Conservation (phyloP, 1,284 basidiomycete species). For the Vanrija sp. region DNA sequence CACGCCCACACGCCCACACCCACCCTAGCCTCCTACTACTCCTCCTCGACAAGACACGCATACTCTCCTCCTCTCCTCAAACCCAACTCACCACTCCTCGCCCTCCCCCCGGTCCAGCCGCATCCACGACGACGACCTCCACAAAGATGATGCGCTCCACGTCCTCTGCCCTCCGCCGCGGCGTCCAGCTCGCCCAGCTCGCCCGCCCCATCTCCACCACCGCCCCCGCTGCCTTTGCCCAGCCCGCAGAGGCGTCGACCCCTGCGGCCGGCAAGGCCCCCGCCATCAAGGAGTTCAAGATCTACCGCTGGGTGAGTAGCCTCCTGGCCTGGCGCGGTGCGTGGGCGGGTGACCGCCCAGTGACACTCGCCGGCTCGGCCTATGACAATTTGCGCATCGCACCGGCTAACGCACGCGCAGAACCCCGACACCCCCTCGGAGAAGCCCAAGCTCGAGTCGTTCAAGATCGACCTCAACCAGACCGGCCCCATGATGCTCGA, state of each 20-base stretch:
- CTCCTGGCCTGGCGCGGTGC: no score
- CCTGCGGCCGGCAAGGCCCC: slow-evolving; percentile 43
- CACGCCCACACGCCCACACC: background rate
- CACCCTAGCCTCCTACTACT: background rate
- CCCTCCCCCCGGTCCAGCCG: background rate
- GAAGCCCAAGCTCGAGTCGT: slow-evolving; percentile 88
- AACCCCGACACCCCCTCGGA: slow-evolving; percentile 92
- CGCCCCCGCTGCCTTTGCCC: slow-evolving; percentile 29
- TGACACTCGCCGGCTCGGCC: background rate
- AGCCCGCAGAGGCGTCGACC: slow-evolving; percentile 26
- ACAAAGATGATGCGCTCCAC: slow-evolving; percentile 18
- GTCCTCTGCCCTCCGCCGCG: slow-evolving; percentile 13
- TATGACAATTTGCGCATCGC: background rate
- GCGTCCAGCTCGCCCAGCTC: slow-evolving; percentile 9
- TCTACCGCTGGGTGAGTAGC: slow-evolving; percentile 83
- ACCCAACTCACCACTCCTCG: slow-evolving; percentile 7
- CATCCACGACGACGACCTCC: background rate
- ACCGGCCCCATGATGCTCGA: slow-evolving; percentile 89
- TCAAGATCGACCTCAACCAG: slow-evolving; percentile 88
- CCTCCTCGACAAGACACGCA: background rate
- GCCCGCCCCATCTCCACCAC: slow-evolving; percentile 33
- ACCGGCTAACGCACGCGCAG: slow-evolving; percentile 52
- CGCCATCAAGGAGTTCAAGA: slow-evolving; percentile 81
- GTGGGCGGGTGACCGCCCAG: background rate
- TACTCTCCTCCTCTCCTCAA: background rate